Evolutionary conservation across 2,329 filamentous ascomycete species (phyloP).

Genomic region (Rhinocladiella similis): DNA sequence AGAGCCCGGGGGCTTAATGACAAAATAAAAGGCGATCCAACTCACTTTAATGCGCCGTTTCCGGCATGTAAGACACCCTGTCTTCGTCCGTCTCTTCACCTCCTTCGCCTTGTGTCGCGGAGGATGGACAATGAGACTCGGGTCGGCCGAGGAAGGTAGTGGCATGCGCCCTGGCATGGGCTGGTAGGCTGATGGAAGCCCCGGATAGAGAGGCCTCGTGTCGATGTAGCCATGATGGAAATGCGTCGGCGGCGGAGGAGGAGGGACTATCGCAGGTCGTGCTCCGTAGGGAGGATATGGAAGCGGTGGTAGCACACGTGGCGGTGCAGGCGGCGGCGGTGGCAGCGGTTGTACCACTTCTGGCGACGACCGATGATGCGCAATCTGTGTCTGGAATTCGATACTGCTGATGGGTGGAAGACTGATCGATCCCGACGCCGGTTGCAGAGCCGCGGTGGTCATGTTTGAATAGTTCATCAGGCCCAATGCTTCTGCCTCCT

Average conservation of each 20-base stretch:
- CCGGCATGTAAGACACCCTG: conserved; percentile 66
- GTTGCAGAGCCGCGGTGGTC: conserved; percentile 24
- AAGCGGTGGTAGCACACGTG: conserved; percentile 29
- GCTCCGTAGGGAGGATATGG: conserved; percentile 26
- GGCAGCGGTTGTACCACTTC: conserved; percentile 29
- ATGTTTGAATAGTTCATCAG: conserved; percentile 28
- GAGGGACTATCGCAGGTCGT: conserved; percentile 21
- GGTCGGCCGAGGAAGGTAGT: conserved; percentile 27
- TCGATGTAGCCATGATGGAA: conserved; percentile 25
- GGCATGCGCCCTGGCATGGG: conserved; percentile 25
- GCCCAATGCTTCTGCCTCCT: conserved; percentile 14
- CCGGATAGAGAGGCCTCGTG: conserved; percentile 26
- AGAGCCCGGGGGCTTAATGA: not conserved
- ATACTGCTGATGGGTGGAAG: conserved; percentile 32
- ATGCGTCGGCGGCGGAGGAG: conserved; percentile 22
- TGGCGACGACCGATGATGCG: conserved; percentile 22
- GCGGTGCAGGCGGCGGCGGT: conserved; percentile 26
- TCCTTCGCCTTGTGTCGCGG: conserved; percentile 62
- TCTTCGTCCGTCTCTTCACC: conserved; percentile 74
- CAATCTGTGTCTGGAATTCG: conserved; percentile 26
- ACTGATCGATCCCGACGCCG: conserved; percentile 28
- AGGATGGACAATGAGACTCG: conserved; percentile 26
- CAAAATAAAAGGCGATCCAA: conserved; percentile 12
- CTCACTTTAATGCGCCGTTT: conserved; percentile 73
- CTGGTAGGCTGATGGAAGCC: conserved; percentile 23